Base-by-base conservation (phyloP, 129 eudicot species). In the sunflower (Helianthus annuus) region DNA sequence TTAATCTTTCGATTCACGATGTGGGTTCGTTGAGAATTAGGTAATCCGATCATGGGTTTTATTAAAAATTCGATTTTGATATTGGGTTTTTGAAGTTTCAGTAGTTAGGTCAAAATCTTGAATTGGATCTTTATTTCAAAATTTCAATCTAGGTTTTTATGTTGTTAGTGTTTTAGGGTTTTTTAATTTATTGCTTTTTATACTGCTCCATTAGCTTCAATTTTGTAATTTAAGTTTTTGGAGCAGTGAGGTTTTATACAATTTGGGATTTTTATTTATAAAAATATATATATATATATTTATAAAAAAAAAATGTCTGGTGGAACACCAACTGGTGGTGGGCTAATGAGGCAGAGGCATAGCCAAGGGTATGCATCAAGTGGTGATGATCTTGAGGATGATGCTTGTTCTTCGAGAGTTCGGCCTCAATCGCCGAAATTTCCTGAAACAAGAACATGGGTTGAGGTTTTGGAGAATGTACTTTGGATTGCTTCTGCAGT, bases 331-430 rank as follows among this genome's bases (percentile, higher is more conserved):
- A 79, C 80, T 56, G 92, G 79, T 58, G 89, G 94, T 72, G 86
- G 88, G 72, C 70, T 65, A 39, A 84, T 91, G 90, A 88, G 97
- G 83, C 95, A 85, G 75, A 88, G 97, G 80, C 92, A 88, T 62
- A 88, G 97, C 64, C 94, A 86, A 77, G 97, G 95, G 4, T 88
- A 91, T 85, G 89, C 92, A 15, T 91, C 97, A 11, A 83, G 97
- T 56, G 85, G 95, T 16, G 97, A 91, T 72, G 97, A 91, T 68
- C 92, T 91, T 75, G 97, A 91, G 72, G 97, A 91, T 70, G 97
- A 91, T 78, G 97, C 97, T 2, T 83, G 97, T 79, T 91, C 97
- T 79, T 91, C 97, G 7, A 85, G 86, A 73, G 56, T 76, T 42
- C 68, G 68, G 46, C 52, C 85, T 68, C 78, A 75, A 55, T 62